phyloP scores from a whole-genome alignment of 108 stramenopile genomes.

The Nitzschia sp. region DNA sequence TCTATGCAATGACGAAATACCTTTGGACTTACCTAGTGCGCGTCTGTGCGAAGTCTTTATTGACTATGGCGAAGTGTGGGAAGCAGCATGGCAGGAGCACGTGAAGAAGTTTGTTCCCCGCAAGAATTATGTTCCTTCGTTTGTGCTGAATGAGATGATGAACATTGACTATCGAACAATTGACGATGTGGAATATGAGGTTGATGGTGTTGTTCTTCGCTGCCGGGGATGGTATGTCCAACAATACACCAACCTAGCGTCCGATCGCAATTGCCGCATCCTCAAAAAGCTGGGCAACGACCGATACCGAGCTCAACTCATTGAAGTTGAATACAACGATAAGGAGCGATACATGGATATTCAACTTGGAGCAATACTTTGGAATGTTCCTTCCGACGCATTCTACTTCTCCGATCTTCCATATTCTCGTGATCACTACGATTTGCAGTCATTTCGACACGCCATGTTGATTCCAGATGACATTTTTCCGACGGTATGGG shows the following conservation, averaged over 20 bases:
- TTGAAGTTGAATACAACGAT: neutral
- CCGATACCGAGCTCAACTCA: slow-evolving; percentile 17
- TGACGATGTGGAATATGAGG: slow-evolving; percentile 22
- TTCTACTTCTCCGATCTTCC: slow-evolving; percentile 46
- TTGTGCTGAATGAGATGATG: slow-evolving; percentile 24
- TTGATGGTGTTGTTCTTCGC: slow-evolving; percentile 15
- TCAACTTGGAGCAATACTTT: neutral
- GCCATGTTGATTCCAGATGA: slow-evolving; percentile 82
- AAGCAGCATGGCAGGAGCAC: slow-evolving; percentile 65
- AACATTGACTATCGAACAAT: slow-evolving; percentile 8
- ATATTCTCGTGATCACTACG: slow-evolving; percentile 42
- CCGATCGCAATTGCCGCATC: slow-evolving; percentile 17
- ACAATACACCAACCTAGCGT: neutral
- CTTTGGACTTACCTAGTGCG: too few species aligned
- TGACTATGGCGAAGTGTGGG: slow-evolving; percentile 77
- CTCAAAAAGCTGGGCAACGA: slow-evolving; percentile 27
- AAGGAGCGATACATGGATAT: neutral
- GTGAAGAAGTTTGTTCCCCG: slow-evolving; percentile 19
- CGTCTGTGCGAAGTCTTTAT: too few species aligned
- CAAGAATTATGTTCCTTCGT: slow-evolving; percentile 25
- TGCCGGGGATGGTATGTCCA: slow-evolving; percentile 24
- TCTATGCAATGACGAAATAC: too few species aligned
- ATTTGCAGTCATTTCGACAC: slow-evolving; percentile 66
- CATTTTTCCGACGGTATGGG: slow-evolving; percentile 47
- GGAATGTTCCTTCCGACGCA: slow-evolving; percentile 35